phyloP scores from a whole-genome alignment of 768 basidiomycete genomes.

The Amanita muscaria region DNA sequence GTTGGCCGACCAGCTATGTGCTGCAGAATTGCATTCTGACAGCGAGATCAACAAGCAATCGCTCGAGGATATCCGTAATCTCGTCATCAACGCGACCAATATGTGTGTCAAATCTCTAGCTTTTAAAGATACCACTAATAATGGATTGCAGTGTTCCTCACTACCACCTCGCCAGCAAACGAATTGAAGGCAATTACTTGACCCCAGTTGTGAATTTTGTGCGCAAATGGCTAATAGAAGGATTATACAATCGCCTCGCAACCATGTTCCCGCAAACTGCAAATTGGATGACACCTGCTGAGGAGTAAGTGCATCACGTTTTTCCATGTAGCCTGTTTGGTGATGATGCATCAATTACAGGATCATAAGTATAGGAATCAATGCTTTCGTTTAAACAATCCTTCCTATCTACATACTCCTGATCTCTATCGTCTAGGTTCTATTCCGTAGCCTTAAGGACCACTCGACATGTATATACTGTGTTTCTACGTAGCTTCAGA shows the following conservation, averaged over 20 bases:
- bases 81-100: constrained; percentile 39
- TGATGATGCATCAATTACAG: constrained; percentile 21
- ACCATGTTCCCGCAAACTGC: constrained; percentile 58
- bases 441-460: too few species aligned
- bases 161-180: constrained; percentile 43
- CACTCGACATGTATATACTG: too few species aligned
- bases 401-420: too few species aligned
- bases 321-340: neutral
- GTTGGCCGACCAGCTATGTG: constrained; percentile 41
- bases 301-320: constrained; percentile 34
- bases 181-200: constrained; percentile 24
- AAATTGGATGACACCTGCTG: constrained; percentile 47
- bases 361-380: constrained; percentile 52
- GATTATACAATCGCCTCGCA: constrained; percentile 54
- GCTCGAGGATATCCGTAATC: constrained; percentile 32
- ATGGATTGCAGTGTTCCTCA: constrained; percentile 51
- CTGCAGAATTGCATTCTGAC: constrained; percentile 35
- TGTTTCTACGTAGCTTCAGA: too few species aligned
- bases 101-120: constrained; percentile 34
- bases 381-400: constrained; percentile 35
- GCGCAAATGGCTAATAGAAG: constrained; percentile 47
- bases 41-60: constrained; percentile 22
- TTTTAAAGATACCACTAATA: too few species aligned
- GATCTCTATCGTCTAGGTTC: too few species aligned
- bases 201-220: constrained; percentile 31